Percentiles rank a stretch among this genome's conserved stretches.
Evolutionary conservation across 352 stramenopile species (phyloP).

Genomic region (Pythium aristosporum): DNA sequence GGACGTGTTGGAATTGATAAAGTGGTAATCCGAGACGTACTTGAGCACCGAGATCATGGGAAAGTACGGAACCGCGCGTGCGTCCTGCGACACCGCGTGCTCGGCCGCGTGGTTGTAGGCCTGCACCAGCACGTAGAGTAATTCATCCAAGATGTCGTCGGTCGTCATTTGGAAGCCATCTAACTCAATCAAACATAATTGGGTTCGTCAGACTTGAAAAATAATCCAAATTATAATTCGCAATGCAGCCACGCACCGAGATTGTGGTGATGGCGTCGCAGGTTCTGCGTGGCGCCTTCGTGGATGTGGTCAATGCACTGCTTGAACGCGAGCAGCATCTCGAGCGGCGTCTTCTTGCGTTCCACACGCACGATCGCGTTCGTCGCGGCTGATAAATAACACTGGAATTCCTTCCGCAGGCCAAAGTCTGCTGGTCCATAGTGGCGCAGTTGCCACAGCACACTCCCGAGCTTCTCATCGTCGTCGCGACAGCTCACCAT

Average conservation of each 20-base stretch:
- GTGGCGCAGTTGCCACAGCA: conserved; percentile 55
- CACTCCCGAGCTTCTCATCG: conserved; percentile 41
- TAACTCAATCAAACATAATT: not conserved
- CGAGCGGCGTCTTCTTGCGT: conserved; percentile 59
- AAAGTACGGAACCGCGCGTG: conserved; percentile 27
- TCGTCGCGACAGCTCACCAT: conserved; percentile 45
- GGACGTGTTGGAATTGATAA: conserved; percentile 83
- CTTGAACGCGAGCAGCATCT: conserved; percentile 77
- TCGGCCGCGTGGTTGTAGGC: conserved; percentile 31
- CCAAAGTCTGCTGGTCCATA: conserved; percentile 71
- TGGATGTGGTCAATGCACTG: conserved; percentile 60
- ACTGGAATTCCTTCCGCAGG: conserved; percentile 70
- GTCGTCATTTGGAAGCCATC: conserved; percentile 62
- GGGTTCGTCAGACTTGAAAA: too few relatives aligned
- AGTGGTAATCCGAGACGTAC: conserved; percentile 80
- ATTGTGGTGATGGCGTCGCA: conserved; percentile 50
- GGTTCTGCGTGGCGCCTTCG: conserved; percentile 49
- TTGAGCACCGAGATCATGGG: conserved; percentile 55
- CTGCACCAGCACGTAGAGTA: conserved; percentile 70
- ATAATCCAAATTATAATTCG: not conserved
- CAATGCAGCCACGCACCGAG: conserved; percentile 35
- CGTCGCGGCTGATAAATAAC: conserved; percentile 40
- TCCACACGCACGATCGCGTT: conserved; percentile 37
- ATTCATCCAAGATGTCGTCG: conserved; percentile 79
- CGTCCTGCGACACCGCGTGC: conserved; percentile 12